A percentile compares a stretch with the other conserved stretches of the same genome.
These are phyloP conservation scores for Apiosordaria backusii DNA, from an alignment of 495 filamentous ascomycete species.

Conservation along the genomic window DNA sequence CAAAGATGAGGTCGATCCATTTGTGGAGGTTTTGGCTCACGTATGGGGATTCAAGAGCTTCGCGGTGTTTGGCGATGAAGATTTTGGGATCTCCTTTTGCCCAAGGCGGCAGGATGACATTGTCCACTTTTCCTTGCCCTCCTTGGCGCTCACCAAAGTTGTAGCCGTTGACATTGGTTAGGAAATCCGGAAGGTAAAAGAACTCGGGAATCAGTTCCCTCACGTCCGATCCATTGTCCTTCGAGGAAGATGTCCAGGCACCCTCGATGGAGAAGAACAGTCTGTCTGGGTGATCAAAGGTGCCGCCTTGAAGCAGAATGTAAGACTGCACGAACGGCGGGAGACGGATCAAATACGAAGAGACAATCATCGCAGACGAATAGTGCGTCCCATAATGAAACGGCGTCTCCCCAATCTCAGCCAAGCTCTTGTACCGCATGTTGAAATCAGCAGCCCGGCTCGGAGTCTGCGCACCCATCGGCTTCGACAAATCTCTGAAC, in stretches of 20 bases:
- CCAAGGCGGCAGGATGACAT: conserved; percentile 87
- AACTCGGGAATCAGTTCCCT: conserved; percentile 94
- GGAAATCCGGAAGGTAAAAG: conserved; percentile 91
- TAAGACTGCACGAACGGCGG: conserved; percentile 97
- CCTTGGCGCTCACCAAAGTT: conserved; percentile 88
- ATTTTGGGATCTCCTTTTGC: conserved; percentile 95
- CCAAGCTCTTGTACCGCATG: conserved; percentile 80
- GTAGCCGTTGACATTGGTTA: conserved; percentile 86
- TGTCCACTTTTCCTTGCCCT: conserved; percentile 70
- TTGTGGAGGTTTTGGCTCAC: conserved; percentile 86
- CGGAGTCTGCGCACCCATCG: conserved; percentile 89
- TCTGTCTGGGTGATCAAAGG: conserved; percentile 91
- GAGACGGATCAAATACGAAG: conserved; percentile 89
- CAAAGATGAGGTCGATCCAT: conserved; percentile 97
- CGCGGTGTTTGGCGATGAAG: conserved; percentile 89
- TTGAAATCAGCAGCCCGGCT: conserved; percentile 71
- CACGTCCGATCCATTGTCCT: conserved; percentile 87
- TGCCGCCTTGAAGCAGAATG: conserved; percentile 94
- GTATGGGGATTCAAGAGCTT: conserved; percentile 90
- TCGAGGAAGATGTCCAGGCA: conserved; percentile 87
- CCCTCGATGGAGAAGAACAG: conserved; percentile 91
- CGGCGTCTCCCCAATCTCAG: conserved; percentile 84
- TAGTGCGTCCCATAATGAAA: conserved; percentile 99
- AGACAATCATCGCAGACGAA: conserved; percentile 97
- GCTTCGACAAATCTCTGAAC: conserved; percentile 89